phyloP scores from a whole-genome alignment of 441 rosid genomes.

The Euphorbia schlechtendalii region DNA sequence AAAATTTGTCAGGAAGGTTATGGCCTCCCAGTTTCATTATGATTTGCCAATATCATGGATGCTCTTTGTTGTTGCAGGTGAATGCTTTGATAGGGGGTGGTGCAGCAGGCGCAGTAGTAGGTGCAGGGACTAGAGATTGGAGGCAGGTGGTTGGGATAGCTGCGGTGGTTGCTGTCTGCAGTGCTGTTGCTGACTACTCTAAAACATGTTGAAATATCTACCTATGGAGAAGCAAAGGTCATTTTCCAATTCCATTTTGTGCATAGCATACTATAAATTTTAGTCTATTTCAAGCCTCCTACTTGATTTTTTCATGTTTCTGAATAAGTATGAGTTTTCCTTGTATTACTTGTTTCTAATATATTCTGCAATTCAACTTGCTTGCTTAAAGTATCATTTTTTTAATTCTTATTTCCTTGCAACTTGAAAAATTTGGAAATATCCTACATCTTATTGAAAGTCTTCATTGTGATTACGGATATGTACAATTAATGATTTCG shows the following conservation, averaged over 20 bases:
- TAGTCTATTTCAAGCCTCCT: neutral
- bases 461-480: neutral
- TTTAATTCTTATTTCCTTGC: neutral
- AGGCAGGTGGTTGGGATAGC: slow-evolving; percentile 48
- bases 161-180: slow-evolving; percentile 52
- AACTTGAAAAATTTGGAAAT: no score
- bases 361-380: neutral
- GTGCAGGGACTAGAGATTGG: slow-evolving; percentile 51
- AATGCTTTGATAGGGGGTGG: slow-evolving; percentile 74
- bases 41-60: neutral
- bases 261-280: neutral
- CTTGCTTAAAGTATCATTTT: neutral
- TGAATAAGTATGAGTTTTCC: neutral
- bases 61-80: slow-evolving; percentile 35
- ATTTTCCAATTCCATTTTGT: neutral
- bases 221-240: slow-evolving; percentile 18
- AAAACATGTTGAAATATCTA: slow-evolving; percentile 31
- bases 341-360: neutral
- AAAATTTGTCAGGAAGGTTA: neutral
- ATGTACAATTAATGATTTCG: neutral
- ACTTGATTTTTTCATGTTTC: neutral
- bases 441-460: neutral
- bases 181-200: slow-evolving; percentile 60
- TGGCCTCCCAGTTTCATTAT: neutral
- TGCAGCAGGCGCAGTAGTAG: slow-evolving; percentile 62